phyloP scores from a whole-genome alignment of 352 stramenopile genomes.

The Phytopythium chamaehyphon region DNA sequence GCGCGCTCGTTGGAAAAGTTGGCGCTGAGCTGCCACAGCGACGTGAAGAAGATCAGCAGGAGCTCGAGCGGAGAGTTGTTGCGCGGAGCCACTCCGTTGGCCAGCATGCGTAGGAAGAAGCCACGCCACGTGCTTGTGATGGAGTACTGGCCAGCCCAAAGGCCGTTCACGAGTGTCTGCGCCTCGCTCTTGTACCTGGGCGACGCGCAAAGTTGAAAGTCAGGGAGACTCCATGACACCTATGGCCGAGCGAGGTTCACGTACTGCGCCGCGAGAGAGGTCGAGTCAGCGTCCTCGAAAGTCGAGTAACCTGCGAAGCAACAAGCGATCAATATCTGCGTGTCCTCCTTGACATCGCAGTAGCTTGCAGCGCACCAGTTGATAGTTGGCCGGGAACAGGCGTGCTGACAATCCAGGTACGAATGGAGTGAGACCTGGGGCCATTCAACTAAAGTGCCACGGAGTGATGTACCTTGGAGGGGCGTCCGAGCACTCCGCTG shows the following conservation, averaged over 20 bases:
- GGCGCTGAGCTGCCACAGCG: slow-evolving; percentile 17
- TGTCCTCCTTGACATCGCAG: too few species aligned
- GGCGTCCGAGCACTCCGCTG: neutral
- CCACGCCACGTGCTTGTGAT: slow-evolving; percentile 58
- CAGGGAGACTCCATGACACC: too few species aligned
- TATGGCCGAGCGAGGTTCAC: neutral
- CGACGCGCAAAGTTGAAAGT: neutral
- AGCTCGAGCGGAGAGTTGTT: slow-evolving; percentile 62
- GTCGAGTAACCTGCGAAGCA: slow-evolving; percentile 28
- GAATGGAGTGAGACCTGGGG: too few species aligned
- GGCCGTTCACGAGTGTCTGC: slow-evolving; percentile 49
- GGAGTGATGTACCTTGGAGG: slow-evolving; percentile 1
- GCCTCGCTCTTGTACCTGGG: slow-evolving; percentile 35
- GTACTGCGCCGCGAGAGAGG: slow-evolving; percentile 3
- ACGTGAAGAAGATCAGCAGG: slow-evolving; percentile 41
- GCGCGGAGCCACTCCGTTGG: slow-evolving; percentile 59
- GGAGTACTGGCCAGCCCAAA: slow-evolving; percentile 51
- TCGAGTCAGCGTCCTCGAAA: slow-evolving; percentile 18
- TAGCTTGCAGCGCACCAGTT: slow-evolving; percentile 17
- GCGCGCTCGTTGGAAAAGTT: slow-evolving; percentile 21
- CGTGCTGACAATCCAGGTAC: too few species aligned
- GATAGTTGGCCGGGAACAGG: neutral
- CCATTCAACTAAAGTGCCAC: too few species aligned
- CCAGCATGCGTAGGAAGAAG: slow-evolving; percentile 44
- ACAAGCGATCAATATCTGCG: too few species aligned